These are phyloP conservation scores for Cercophora sp. DNA, from an alignment of 495 filamentous ascomycete species.

Conservation along the genomic window DNA sequence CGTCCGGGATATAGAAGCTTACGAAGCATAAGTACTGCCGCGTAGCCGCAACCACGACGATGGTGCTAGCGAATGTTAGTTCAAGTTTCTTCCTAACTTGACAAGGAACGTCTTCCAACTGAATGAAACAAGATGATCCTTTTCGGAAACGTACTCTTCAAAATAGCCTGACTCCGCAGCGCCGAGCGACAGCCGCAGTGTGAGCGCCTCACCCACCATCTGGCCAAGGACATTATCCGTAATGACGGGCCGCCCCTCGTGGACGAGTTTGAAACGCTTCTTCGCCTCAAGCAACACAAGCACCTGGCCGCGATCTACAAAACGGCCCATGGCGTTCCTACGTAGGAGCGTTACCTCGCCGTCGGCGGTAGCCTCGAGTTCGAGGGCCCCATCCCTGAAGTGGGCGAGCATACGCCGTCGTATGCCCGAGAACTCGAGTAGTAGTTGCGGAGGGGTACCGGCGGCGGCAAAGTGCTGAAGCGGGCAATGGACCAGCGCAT, in stretches of 20 bases:
- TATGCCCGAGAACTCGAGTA: conserved; percentile 10
- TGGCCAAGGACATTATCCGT: conserved; percentile 5
- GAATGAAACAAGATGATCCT: background rate
- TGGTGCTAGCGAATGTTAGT: conserved; percentile 6
- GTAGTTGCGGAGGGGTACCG: background rate
- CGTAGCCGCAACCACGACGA: conserved; percentile 3
- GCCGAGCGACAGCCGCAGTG: conserved; percentile 3
- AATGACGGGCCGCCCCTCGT: conserved; percentile 5
- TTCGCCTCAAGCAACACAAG: conserved; percentile 8
- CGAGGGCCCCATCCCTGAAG: background rate
- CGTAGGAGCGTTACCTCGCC: conserved; percentile 3
- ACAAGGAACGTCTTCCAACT: background rate
- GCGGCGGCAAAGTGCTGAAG: background rate
- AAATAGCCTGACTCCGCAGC: background rate
- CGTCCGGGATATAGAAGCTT: conserved; percentile 6
- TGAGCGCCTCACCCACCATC: conserved; percentile 8
- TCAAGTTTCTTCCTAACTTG: background rate
- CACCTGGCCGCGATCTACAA: background rate
- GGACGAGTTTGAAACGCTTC: conserved; percentile 5
- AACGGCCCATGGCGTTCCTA: background rate
- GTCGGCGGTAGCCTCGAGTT: conserved; percentile 10
- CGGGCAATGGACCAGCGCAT: conserved; percentile 7
- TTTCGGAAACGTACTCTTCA: background rate
- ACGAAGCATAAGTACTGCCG: conserved; percentile 8
- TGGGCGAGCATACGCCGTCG: conserved; percentile 3